Percentiles rank a stretch among this genome's conserved stretches.
Evolutionary conservation across 2,329 filamentous ascomycete species (phyloP).

Genomic region (Arthrobotrys iridis): DNA sequence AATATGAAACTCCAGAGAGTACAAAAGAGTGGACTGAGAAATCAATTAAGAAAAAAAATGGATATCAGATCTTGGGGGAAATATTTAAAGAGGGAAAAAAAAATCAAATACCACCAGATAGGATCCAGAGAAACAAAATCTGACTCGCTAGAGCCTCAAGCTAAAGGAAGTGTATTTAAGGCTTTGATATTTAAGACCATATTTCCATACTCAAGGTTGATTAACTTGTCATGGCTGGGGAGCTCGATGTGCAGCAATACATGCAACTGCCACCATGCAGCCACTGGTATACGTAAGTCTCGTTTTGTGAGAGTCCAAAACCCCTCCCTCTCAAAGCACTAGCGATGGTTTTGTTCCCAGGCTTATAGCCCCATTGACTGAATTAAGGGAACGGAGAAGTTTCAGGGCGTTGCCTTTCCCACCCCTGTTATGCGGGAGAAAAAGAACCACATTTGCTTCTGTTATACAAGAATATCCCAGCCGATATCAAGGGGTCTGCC

Average conservation of each 20-base stretch:
- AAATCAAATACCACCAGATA: no score
- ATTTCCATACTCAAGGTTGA: neutral
- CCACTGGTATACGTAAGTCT: constrained; percentile 5
- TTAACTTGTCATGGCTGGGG: neutral
- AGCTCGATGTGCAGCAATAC: constrained; percentile 13
- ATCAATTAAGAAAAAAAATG: no score
- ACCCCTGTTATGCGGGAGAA: neutral
- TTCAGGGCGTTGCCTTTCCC: neutral
- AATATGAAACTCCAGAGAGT: no score
- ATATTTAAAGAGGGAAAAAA: no score
- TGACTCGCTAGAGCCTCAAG: neutral
- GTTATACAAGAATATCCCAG: constrained; percentile 1
- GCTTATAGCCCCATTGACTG: neutral
- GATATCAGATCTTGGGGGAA: no score
- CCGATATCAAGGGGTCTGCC: neutral
- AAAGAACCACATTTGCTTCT: neutral
- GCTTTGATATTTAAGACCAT: neutral
- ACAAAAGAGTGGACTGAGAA: no score
- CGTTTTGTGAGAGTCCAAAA: neutral
- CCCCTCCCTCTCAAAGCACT: neutral
- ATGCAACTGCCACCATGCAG: neutral
- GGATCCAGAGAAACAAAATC: neutral
- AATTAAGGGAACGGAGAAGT: neutral
- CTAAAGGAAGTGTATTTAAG: neutral
- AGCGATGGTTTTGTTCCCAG: neutral